phyloP scores from a whole-genome alignment of 2,329 filamentous ascomycete species.

The Gnomoniopsis smithogilvyi region DNA sequence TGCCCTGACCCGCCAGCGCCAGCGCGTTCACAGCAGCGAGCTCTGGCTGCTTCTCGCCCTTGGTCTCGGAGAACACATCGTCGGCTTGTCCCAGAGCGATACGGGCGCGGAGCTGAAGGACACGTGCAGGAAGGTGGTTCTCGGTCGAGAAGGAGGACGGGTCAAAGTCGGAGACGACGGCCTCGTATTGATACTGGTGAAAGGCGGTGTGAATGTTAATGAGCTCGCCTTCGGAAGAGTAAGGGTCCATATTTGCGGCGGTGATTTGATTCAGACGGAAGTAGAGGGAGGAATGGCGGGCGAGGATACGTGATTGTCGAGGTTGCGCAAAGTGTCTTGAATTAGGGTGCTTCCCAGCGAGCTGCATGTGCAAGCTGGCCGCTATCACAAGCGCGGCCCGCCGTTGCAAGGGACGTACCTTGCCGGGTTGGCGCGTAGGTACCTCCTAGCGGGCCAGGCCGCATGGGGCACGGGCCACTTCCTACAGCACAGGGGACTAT shows the following conservation, averaged over 20 bases:
- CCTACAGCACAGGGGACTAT: background rate
- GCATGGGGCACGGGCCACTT: conserved; percentile 1
- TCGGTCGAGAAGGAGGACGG: conserved; percentile 72
- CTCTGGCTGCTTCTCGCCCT: conserved; percentile 64
- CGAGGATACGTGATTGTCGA: background rate
- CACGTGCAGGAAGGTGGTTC: conserved; percentile 72
- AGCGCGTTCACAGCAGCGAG: conserved; percentile 74
- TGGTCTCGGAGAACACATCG: conserved; percentile 67
- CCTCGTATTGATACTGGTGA: conserved; percentile 79
- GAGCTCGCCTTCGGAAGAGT: conserved; percentile 68
- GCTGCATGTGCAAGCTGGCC: conserved; percentile 2
- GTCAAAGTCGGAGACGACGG: conserved; percentile 77
- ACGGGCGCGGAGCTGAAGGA: conserved; percentile 78
- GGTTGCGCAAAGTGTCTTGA: background rate
- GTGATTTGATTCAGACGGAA: background rate
- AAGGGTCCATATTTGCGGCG: conserved; percentile 58
- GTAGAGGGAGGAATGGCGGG: conserved; percentile 13
- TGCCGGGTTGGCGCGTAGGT: too few relatives aligned
- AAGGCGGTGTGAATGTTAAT: conserved; percentile 70
- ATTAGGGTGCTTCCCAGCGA: background rate
- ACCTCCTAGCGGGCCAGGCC: background rate
- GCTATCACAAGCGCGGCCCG: conserved; percentile 8
- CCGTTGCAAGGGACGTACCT: background rate
- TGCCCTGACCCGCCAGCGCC: conserved; percentile 62
- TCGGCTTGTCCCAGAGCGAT: conserved; percentile 77